These are phyloP conservation scores for Phyllosticta citrichinensis DNA, from an alignment of 2,329 filamentous ascomycete species.

Conservation along the genomic window DNA sequence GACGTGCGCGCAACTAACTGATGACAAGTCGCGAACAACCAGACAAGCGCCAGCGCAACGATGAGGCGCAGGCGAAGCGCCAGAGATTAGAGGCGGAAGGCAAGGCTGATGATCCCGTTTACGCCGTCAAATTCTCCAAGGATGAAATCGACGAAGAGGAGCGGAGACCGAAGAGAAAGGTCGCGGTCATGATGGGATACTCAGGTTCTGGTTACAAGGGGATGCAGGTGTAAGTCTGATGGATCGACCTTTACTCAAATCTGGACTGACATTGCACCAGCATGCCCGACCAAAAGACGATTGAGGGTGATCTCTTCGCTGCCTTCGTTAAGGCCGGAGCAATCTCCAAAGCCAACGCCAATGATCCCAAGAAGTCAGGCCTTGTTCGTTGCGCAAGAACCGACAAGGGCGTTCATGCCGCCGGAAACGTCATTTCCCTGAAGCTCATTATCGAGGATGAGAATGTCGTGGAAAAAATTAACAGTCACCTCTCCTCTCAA, in stretches of 20 bases:
- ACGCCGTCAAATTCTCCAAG: conserved; percentile 42
- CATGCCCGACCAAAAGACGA: conserved; percentile 56
- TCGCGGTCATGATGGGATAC: conserved; percentile 91
- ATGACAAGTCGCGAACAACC: conserved; percentile 29
- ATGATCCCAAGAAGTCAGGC: conserved; percentile 93
- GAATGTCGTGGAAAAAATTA: conserved; percentile 84
- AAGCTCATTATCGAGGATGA: conserved; percentile 93
- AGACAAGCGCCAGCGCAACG: conserved; percentile 39
- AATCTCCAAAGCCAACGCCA: conserved; percentile 92
- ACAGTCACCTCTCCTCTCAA: conserved; percentile 70
- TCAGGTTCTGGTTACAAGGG: conserved; percentile 94
- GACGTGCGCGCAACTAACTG: conserved; percentile 29
- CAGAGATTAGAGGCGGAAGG: conserved; percentile 28
- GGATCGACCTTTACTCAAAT: not conserved
- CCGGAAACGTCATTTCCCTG: conserved; percentile 86
- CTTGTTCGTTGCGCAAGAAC: conserved; percentile 89
- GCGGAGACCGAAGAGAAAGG: conserved; percentile 87
- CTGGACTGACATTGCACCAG: not conserved
- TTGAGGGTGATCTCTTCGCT: conserved; percentile 88
- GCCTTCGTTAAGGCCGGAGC: conserved; percentile 86
- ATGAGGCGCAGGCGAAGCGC: conserved; percentile 29
- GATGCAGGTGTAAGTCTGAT: conserved; percentile 62
- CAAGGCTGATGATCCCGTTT: conserved; percentile 24
- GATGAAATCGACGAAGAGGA: conserved; percentile 84
- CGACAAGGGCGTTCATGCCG: conserved; percentile 94